These are phyloP conservation scores for Globisporangium irregulare DNA, from an alignment of 352 stramenopile species.

Conservation along the genomic window DNA sequence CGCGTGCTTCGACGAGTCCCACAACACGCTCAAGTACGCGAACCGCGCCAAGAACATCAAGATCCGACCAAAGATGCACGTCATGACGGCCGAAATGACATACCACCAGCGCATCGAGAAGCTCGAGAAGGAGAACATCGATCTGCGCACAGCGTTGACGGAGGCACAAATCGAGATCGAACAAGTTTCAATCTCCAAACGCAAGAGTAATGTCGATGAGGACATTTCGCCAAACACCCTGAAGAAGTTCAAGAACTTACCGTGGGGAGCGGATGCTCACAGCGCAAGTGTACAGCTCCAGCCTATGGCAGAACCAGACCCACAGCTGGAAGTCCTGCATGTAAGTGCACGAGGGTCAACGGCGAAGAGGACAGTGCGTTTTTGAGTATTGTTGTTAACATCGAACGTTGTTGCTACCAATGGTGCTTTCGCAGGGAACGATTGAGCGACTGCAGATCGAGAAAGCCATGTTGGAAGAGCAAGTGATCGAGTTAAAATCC, in stretches of 20 bases:
- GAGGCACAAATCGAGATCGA: conserved; percentile 30
- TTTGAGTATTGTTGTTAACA: background rate
- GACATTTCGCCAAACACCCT: conserved; percentile 34
- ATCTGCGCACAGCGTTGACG: conserved; percentile 33
- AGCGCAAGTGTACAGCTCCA: background rate
- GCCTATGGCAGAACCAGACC: conserved; percentile 10
- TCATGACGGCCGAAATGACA: conserved; percentile 73
- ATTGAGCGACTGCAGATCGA: conserved; percentile 26
- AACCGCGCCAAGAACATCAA: conserved; percentile 91
- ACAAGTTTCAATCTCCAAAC: conserved; percentile 23
- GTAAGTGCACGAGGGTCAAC: conserved; percentile 1
- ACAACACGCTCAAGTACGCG: conserved; percentile 89
- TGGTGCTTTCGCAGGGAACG: conserved; percentile 20
- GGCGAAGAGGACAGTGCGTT: background rate
- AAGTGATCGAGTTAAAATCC: conserved; percentile 24
- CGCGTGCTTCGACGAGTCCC: conserved; percentile 82
- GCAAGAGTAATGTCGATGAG: conserved; percentile 34
- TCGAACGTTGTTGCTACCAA: background rate
- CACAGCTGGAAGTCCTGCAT: conserved; percentile 9
- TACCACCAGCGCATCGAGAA: conserved; percentile 58
- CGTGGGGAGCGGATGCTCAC: conserved; percentile 14
- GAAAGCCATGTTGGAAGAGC: conserved; percentile 26
- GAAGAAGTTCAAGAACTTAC: conserved; percentile 43
- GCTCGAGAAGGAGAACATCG: conserved; percentile 50
- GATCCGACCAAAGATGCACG: conserved; percentile 80